These are phyloP conservation scores for Eutypa lata DNA, from an alignment of 2,329 filamentous ascomycete genomes.

Conservation along the genomic window DNA sequence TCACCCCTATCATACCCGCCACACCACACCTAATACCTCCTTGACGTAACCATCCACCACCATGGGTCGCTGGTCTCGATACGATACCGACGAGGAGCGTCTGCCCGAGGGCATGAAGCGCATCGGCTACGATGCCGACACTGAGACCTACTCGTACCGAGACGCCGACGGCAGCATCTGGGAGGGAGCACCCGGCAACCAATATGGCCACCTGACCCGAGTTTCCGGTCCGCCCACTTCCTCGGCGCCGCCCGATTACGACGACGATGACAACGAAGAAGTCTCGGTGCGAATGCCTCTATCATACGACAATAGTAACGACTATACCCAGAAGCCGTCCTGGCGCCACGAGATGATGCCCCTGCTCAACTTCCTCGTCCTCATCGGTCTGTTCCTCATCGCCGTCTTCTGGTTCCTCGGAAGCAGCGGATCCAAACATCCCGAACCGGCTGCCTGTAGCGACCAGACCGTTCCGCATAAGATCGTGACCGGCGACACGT, in stretches of 20 bases:
- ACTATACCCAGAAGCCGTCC: constrained; percentile 27
- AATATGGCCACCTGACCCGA: constrained; percentile 39
- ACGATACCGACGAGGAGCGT: constrained; percentile 40
- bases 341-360: constrained; percentile 52
- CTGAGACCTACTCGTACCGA: constrained; percentile 44
- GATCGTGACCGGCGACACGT: constrained; percentile 47
- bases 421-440: no score
- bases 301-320: constrained; percentile 1
- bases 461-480: constrained; percentile 33
- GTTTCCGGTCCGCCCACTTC: constrained; percentile 16
- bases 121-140: constrained; percentile 49
- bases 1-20: not conserved
- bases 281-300: constrained; percentile 14
- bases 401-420: constrained; percentile 48
- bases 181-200: constrained; percentile 43
- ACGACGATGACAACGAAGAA: constrained; percentile 17
- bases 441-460: no score
- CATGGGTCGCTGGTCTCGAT: constrained; percentile 32
- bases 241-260: constrained; percentile 9
- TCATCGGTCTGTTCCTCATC: constrained; percentile 49
- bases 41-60: constrained; percentile 3
- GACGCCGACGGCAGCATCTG: constrained; percentile 40
- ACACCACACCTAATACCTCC: no score
- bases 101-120: constrained; percentile 47
- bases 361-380: constrained; percentile 56